A percentile compares a stretch with the other conserved stretches of the same genome.
These are phyloP conservation scores for Chlamydomonas sp. DNA, from an alignment of 139 green algal species.

Conservation along the genomic window DNA sequence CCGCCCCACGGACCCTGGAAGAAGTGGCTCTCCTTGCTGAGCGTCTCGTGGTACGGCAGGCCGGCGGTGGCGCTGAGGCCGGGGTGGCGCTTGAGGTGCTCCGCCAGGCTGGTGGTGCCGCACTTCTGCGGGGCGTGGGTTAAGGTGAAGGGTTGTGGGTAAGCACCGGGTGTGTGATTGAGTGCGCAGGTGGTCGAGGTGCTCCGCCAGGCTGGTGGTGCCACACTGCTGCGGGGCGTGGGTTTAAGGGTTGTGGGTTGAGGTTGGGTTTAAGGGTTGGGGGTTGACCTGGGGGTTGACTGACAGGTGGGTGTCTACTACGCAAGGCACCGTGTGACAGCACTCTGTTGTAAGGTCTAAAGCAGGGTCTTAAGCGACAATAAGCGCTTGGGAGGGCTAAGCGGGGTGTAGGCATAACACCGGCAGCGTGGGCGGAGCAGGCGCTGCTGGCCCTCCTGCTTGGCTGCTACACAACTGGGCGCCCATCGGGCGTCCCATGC, in stretches of 20 bases:
- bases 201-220: constrained; percentile 65
- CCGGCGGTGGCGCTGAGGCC: constrained; percentile 70
- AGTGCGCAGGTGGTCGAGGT: not conserved
- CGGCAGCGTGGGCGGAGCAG: no score
- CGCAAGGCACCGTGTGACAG: no score
- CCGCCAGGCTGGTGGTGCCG: constrained; percentile 84
- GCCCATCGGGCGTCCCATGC: no score
- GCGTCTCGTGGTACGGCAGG: constrained; percentile 73
- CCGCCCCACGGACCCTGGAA: constrained; percentile 59
- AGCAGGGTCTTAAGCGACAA: no score
- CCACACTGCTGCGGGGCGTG: constrained; percentile 57
- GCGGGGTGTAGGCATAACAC: no score
- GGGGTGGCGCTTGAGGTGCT: constrained; percentile 74
- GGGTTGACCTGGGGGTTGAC: not conserved
- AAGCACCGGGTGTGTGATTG: not conserved
- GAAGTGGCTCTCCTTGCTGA: constrained; percentile 85
- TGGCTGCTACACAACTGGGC: no score
- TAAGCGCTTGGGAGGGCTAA: no score
- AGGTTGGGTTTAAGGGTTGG: not conserved
- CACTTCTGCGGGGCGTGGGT: constrained; percentile 45
- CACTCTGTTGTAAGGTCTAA: no score
- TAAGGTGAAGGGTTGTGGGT: not conserved
- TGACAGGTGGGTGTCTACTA: no score
- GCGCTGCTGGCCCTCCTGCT: no score
- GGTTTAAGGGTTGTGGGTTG: not conserved